Evolutionary conservation across 495 filamentous ascomycete genomes (phyloP).

Genomic region (Xylaria bambusicola): DNA sequence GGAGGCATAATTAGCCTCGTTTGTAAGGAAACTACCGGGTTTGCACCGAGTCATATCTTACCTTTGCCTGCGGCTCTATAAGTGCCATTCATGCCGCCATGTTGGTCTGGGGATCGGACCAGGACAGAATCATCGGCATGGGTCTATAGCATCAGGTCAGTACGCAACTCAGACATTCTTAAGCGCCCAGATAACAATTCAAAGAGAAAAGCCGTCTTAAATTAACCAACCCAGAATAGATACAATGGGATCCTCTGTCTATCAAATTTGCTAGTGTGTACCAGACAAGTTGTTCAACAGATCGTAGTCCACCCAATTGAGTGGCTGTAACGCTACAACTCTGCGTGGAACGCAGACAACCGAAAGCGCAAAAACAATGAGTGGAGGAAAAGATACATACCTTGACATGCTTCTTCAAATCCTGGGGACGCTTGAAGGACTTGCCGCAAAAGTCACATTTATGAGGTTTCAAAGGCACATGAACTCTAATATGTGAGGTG

Average conservation of each 20-base stretch:
- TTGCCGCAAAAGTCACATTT: constrained; percentile 99
- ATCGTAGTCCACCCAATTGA: no score
- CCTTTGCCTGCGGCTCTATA: constrained; percentile 59
- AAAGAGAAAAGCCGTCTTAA: no score
- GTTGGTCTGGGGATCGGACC: constrained; percentile 70
- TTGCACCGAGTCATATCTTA: constrained; percentile 39
- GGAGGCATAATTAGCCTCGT: constrained; percentile 48
- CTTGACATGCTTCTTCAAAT: constrained; percentile 99
- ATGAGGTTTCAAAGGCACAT: constrained; percentile 97
- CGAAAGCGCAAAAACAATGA: no score
- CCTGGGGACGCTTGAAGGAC: constrained; percentile 98
- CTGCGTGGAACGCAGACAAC: no score
- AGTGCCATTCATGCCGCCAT: constrained; percentile 60
- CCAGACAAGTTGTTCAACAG: no score
- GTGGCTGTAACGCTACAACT: no score
- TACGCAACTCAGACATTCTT: neutral
- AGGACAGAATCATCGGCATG: constrained; percentile 97
- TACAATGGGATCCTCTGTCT: no score
- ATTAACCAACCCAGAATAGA: no score
- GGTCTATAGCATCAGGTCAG: constrained; percentile 51
- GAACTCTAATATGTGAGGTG: constrained; percentile 97
- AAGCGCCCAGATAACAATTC: neutral
- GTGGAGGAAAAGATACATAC: constrained; percentile 38
- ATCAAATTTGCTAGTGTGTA: no score
- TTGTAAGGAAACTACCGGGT: constrained; percentile 28